A percentile compares a stretch with the other conserved stretches of the same genome.
These are phyloP conservation scores for Ceratocystis harringtonii DNA, from an alignment of 2,329 filamentous ascomycete genomes.

Conservation along the genomic window DNA sequence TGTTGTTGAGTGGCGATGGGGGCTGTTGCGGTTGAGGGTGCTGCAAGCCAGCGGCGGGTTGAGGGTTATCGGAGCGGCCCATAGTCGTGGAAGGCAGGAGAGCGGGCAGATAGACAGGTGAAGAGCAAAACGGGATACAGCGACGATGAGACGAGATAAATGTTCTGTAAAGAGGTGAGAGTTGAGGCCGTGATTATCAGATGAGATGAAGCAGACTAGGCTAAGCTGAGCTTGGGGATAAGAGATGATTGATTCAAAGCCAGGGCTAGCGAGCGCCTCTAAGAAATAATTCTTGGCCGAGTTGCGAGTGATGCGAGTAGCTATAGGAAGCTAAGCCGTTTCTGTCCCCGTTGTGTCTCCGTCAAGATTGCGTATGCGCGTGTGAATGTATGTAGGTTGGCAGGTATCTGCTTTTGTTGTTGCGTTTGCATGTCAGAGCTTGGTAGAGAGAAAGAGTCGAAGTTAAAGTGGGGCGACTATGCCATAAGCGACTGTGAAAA, in stretches of 20 bases:
- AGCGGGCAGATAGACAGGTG: background rate
- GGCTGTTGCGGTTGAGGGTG: slow-evolving; percentile 16
- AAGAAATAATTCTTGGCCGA: background rate
- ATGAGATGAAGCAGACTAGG: background rate
- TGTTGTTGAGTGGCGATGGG: slow-evolving; percentile 7
- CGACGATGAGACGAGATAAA: background rate
- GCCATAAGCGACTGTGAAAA: background rate
- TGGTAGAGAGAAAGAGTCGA: background rate
- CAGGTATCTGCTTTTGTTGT: background rate
- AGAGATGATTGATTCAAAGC: background rate
- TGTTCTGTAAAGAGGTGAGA: background rate
- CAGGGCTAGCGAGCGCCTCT: no score
- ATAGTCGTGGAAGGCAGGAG: background rate
- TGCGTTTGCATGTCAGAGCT: background rate
- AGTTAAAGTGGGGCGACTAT: background rate
- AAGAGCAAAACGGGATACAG: background rate
- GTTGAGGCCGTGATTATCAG: background rate
- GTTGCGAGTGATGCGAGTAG: background rate
- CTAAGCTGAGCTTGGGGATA: background rate
- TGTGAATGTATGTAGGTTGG: background rate
- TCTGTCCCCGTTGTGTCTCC: background rate
- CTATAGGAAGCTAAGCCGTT: background rate
- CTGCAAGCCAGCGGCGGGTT: slow-evolving; percentile 12
- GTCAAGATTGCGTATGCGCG: background rate
- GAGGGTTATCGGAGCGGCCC: slow-evolving; percentile 10